A percentile compares a stretch with the other conserved stretches of the same genome.
Evolutionary conservation across 306 rosid species (phyloP).

Genomic region (Medicago truncatula): DNA sequence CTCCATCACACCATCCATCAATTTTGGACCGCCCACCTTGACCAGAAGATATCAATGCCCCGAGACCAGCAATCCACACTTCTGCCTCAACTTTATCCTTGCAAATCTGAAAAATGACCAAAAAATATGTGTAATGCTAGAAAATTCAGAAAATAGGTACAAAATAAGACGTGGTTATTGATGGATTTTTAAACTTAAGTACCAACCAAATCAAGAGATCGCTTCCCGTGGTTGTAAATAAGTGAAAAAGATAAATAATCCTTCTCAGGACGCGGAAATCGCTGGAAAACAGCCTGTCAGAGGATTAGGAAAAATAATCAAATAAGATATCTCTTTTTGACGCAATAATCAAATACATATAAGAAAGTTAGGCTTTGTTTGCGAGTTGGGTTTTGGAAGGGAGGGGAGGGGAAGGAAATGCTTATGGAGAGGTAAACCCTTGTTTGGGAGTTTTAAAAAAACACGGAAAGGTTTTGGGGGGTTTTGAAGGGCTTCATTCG

Average conservation of each 20-base stretch:
- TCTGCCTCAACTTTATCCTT: constrained; percentile 95
- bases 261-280: constrained; percentile 85
- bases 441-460: too few species aligned
- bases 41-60: constrained; percentile 72
- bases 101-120: constrained; percentile 71
- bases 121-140: constrained; percentile 12
- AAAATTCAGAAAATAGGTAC: constrained; percentile 26
- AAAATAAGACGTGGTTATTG: constrained; percentile 1
- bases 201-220: constrained; percentile 96
- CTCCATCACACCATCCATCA: constrained; percentile 98
- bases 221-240: constrained; percentile 91
- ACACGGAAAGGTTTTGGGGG: too few species aligned
- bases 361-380: too few species aligned
- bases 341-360: constrained; percentile 27
- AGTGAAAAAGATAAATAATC: constrained; percentile 94
- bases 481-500: too few species aligned
- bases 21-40: constrained; percentile 97
- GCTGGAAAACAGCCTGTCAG: constrained; percentile 88
- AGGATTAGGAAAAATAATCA: constrained; percentile 35
- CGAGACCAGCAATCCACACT: constrained; percentile 93
- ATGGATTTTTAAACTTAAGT: constrained; percentile 40
- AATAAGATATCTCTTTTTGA: neutral
- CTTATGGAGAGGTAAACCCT: too few species aligned
- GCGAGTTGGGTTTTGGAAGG: too few species aligned
- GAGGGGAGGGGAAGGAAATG: too few species aligned